Conservation (phyloP, 2,329 filamentous ascomycete species). For the Pseudocercospora macadamiae region DNA sequence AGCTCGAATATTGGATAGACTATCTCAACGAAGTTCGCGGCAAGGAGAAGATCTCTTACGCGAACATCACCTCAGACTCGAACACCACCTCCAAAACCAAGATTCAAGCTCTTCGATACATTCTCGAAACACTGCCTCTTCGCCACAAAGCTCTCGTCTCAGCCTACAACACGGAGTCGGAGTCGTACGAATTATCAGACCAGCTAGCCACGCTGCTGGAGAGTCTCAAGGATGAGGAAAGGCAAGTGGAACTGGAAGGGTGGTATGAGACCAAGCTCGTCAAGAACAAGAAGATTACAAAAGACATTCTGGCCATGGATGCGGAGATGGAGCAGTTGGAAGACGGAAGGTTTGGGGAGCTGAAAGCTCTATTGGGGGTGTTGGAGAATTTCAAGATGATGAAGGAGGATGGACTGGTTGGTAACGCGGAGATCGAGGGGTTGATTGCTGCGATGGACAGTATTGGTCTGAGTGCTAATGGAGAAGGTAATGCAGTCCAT, state of each 20-base stretch:
- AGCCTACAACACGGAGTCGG: conserved; percentile 4
- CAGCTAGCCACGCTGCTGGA: conserved; percentile 4
- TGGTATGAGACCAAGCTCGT: conserved; percentile 15
- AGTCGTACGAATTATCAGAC: background rate
- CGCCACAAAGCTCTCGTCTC: conserved; percentile 14
- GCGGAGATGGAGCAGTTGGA: conserved; percentile 21
- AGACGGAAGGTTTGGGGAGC: no score
- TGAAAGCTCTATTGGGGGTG: conserved; percentile 13
- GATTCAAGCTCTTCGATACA: conserved; percentile 3
- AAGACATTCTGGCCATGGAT: conserved; percentile 11
- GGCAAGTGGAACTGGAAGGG: conserved; percentile 2
- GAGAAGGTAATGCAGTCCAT: background rate
- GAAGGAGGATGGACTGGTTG: conserved; percentile 13
- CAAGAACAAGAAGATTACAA: conserved; percentile 14
- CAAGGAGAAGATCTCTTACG: background rate
- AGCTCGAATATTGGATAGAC: conserved; percentile 14
- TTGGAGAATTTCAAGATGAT: conserved; percentile 16
- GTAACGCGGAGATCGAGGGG: conserved; percentile 6
- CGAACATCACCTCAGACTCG: conserved; percentile 1
- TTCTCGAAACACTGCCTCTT: conserved; percentile 21
- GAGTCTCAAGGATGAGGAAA: conserved; percentile 5
- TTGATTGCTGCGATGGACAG: conserved; percentile 20
- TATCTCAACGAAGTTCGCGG: conserved; percentile 13
- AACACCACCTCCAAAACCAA: background rate
- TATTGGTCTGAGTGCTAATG: conserved; percentile 12